Evolutionary conservation across 495 filamentous ascomycete species (phyloP).

Genomic region (Penicillium simplicissimum): DNA sequence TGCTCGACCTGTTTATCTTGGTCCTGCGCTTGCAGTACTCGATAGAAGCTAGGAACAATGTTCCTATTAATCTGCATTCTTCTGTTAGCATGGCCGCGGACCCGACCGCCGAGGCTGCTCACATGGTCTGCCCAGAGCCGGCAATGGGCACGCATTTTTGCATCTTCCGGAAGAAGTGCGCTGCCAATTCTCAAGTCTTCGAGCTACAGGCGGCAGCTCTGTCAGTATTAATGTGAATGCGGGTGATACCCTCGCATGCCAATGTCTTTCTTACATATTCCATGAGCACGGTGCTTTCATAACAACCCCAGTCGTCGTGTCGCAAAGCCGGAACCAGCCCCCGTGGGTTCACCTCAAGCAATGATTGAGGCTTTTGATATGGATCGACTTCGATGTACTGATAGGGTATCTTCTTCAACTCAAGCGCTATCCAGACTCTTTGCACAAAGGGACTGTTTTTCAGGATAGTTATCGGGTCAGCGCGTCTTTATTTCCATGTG

Average conservation of each 20-base stretch:
- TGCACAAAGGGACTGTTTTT: constrained; percentile 73
- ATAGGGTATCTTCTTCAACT: constrained; percentile 78
- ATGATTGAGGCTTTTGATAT: constrained; percentile 73
- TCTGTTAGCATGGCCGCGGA: constrained; percentile 20
- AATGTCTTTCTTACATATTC: constrained; percentile 68
- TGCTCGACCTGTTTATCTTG: constrained; percentile 60
- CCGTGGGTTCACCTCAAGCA: constrained; percentile 85
- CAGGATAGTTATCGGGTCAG: constrained; percentile 20
- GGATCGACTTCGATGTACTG: constrained; percentile 93
- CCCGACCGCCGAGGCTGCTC: constrained; percentile 27
- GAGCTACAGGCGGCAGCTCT: constrained; percentile 47
- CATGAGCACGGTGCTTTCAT: constrained; percentile 83
- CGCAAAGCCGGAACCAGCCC: constrained; percentile 82
- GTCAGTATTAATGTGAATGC: constrained; percentile 11
- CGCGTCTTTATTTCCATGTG: neutral
- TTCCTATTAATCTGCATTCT: constrained; percentile 70
- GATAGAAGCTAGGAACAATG: constrained; percentile 81
- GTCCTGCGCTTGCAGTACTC: constrained; percentile 71
- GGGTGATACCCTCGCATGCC: neutral
- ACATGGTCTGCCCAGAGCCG: constrained; percentile 89
- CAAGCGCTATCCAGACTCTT: constrained; percentile 94
- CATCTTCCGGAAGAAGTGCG: constrained; percentile 61
- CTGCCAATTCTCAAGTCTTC: constrained; percentile 70
- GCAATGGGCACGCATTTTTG: constrained; percentile 73
- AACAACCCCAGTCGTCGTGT: constrained; percentile 83